phyloP scores from a whole-genome alignment of 345 rosid genomes.

The Melaleuca alternifolia region DNA sequence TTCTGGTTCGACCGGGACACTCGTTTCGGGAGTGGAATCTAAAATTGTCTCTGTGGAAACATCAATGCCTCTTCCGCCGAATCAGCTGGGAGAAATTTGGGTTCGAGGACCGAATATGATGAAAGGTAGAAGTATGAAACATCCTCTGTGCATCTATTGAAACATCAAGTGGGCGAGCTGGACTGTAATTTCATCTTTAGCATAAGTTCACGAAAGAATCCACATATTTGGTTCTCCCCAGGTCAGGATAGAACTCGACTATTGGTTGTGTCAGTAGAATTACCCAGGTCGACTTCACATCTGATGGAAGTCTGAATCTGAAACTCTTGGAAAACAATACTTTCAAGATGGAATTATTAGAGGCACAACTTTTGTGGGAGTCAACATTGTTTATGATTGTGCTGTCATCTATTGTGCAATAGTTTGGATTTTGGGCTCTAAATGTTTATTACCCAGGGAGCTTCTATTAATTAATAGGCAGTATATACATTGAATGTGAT shows the following conservation, averaged over 20 bases:
- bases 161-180: not conserved
- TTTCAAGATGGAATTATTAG: not conserved
- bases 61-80: slow-evolving; percentile 23
- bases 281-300: not conserved
- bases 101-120: slow-evolving; percentile 34
- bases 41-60: slow-evolving; percentile 19
- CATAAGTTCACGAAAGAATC: not conserved
- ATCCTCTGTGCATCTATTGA: not conserved
- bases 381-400: not conserved
- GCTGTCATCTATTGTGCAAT: not conserved
- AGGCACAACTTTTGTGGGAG: not conserved
- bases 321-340: not conserved
- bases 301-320: not conserved
- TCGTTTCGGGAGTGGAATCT: slow-evolving; percentile 28
- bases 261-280: not conserved
- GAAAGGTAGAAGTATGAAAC: slow-evolving; percentile 12
- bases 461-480: not conserved
- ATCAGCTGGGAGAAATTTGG: slow-evolving; percentile 31
- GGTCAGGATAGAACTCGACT: not conserved
- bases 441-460: not conserved
- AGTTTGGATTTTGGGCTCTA: not conserved
- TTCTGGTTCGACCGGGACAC: slow-evolving; percentile 26
- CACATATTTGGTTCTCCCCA: not conserved
- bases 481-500: not conserved
- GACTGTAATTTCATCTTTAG: not conserved